Percentiles rank a stretch among this genome's conserved stretches.
Conservation (phyloP, 1,284 basidiomycete species). For the Ustilago vetiveriae region DNA sequence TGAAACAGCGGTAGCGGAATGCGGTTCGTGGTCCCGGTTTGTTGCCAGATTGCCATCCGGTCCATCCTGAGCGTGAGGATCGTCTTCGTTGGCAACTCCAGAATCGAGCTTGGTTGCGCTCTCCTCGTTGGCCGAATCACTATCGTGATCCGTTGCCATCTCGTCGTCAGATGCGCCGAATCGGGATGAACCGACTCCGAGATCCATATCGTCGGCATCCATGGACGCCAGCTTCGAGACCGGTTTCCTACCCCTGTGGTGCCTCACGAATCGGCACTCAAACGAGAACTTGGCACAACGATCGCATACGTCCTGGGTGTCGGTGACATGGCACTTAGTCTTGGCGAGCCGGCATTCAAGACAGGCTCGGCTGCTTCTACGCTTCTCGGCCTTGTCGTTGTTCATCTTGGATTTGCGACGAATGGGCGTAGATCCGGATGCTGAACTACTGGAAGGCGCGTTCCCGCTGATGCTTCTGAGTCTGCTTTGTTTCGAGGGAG, state of each 20-base stretch:
- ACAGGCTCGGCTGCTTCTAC: conserved; percentile 40
- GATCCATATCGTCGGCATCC: conserved; percentile 27
- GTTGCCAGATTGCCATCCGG: background rate
- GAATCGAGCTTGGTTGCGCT: background rate
- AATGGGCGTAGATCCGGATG: conserved; percentile 1
- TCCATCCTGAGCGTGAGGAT: background rate
- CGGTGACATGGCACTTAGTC: conserved; percentile 41
- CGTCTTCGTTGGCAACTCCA: conserved; percentile 3
- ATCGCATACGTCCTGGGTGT: conserved; percentile 34
- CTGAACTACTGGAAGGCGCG: conserved; percentile 4
- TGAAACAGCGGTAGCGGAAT: background rate
- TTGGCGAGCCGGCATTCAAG: conserved; percentile 46
- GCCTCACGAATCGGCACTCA: conserved; percentile 41
- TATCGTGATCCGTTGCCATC: conserved; percentile 23
- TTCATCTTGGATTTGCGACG: conserved; percentile 29
- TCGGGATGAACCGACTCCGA: conserved; percentile 3
- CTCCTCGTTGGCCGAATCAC: conserved; percentile 21
- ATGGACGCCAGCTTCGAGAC: conserved; percentile 41
- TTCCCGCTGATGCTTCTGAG: conserved; percentile 1
- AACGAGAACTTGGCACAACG: conserved; percentile 44
- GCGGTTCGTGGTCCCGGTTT: conserved; percentile 6
- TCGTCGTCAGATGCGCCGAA: conserved; percentile 23
- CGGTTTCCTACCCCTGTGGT: conserved; percentile 41
- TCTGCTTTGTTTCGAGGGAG: conserved; percentile 12
- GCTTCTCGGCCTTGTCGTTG: conserved; percentile 37